These are phyloP conservation scores for Verticillium nubilum DNA, from an alignment of 2,329 filamentous ascomycete genomes.

Conservation along the genomic window DNA sequence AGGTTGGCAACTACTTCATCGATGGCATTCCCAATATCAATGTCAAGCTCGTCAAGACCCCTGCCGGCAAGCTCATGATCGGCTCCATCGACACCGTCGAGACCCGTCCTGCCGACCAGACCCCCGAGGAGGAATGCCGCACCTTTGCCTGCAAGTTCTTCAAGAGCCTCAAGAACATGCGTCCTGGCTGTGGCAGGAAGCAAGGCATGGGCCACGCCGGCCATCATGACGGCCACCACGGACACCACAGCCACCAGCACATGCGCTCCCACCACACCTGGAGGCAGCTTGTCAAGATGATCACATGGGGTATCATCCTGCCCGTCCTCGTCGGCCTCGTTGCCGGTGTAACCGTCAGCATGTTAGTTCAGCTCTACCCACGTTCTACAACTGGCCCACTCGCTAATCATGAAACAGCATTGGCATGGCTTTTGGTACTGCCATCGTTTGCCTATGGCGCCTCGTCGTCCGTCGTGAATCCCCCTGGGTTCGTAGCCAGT, in stretches of 20 bases:
- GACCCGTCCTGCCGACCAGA: constrained; percentile 18
- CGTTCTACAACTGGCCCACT: constrained; percentile 12
- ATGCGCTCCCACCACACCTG: constrained; percentile 28
- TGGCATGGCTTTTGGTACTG: constrained; percentile 60
- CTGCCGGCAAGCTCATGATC: constrained; percentile 50
- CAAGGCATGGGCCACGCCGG: constrained; percentile 14
- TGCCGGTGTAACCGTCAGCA: constrained; percentile 61
- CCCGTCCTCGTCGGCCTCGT: constrained; percentile 65
- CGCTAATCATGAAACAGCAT: constrained; percentile 30
- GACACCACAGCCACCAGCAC: constrained; percentile 23
- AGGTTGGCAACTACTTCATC: constrained; percentile 52
- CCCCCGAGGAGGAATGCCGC: constrained; percentile 23
- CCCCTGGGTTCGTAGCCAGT: constrained; percentile 22
- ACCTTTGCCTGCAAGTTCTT: constrained; percentile 51
- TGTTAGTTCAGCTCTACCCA: constrained; percentile 35
- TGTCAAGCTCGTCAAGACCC: constrained; percentile 57
- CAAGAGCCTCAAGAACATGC: constrained; percentile 21
- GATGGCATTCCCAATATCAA: constrained; percentile 49
- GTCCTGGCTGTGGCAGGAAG: constrained; percentile 27
- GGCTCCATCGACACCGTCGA: constrained; percentile 30
- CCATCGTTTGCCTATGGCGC: constrained; percentile 55
- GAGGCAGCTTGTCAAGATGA: constrained; percentile 44
- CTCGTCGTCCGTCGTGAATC: constrained; percentile 38
- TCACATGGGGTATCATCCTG: constrained; percentile 58
- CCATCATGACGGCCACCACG: constrained; percentile 15